Evolutionary conservation across 371 early-diverging fungal genomes (phyloP).

Genomic region (Encephalitozoon romaleae): DNA sequence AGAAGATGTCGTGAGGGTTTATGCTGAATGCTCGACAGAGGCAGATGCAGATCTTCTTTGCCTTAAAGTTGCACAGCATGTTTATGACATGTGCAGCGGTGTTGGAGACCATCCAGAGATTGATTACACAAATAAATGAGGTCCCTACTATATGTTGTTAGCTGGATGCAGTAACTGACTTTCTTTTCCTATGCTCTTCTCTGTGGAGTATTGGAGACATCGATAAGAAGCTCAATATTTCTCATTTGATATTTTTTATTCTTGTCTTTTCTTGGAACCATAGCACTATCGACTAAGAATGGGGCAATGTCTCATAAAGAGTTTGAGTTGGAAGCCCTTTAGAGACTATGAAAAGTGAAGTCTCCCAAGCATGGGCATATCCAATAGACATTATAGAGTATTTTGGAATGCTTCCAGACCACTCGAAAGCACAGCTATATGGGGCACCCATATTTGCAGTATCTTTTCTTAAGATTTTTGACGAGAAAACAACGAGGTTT

Average conservation of each 20-base stretch:
- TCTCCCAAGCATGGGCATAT: constrained; percentile 4
- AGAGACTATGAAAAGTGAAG: not conserved
- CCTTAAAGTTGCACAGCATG: constrained; percentile 40
- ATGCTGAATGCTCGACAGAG: constrained; percentile 64
- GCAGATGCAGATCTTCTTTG: constrained; percentile 33
- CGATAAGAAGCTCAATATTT: no score
- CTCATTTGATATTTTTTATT: no score
- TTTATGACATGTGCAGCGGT: constrained; percentile 50
- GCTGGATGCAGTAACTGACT: no score
- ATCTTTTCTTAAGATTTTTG: constrained; percentile 36
- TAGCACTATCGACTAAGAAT: no score
- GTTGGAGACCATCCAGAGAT: constrained; percentile 50
- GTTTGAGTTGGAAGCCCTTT: not conserved
- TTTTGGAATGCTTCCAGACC: not conserved
- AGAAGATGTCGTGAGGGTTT: constrained; percentile 94
- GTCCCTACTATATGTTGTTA: not conserved
- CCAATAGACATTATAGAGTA: not conserved
- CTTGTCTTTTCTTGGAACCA: not conserved
- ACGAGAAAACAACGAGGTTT: constrained; percentile 15
- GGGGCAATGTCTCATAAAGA: not conserved
- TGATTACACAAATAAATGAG: constrained; percentile 31
- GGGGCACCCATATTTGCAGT: constrained; percentile 16
- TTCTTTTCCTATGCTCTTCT: no score
- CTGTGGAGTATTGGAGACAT: no score
- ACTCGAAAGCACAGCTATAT: not conserved